Conservation (phyloP, 2,329 filamentous ascomycete species). For the Didymella segeticola region DNA sequence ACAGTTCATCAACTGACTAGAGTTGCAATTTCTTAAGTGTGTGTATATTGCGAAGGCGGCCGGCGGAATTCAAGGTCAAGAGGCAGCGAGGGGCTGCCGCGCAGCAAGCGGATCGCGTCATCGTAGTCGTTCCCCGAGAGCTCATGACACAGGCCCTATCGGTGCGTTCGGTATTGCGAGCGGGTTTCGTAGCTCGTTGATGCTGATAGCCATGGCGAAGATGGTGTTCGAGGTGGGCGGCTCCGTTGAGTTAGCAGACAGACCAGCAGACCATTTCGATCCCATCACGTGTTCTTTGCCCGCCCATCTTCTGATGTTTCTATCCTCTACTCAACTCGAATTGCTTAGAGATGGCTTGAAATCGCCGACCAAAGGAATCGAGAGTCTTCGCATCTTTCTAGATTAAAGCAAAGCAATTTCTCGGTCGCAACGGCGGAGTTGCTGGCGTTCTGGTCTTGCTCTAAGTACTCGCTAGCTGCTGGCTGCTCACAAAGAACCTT, state of each 20-base stretch:
- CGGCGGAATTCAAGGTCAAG: constrained; percentile 11
- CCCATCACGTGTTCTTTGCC: constrained; percentile 11
- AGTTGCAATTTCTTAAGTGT: not conserved
- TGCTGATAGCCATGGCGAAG: constrained; percentile 7
- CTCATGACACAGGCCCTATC: not conserved
- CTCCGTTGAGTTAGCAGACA: constrained; percentile 6
- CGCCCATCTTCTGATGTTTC: not conserved
- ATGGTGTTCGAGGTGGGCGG: constrained; percentile 16
- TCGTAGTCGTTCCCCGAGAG: not conserved
- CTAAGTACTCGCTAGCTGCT: not conserved
- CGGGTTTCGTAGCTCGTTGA: not conserved
- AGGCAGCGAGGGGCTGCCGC: constrained; percentile 30
- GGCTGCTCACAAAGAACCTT: not conserved
- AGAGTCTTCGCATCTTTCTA: too few species aligned
- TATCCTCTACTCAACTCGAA: not conserved
- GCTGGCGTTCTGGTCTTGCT: not conserved
- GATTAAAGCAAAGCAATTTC: not conserved
- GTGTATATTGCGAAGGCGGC: not conserved
- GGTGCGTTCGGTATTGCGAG: constrained; percentile 5
- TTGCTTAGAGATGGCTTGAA: not conserved
- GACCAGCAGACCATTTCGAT: too few species aligned
- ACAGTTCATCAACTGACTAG: too few species aligned
- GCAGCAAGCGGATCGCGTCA: constrained; percentile 7
- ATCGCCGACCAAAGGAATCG: not conserved
- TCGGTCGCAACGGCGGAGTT: not conserved